Conservation (phyloP, 306 rosid genomes). For the Cyamopsis tetragonoloba region DNA sequence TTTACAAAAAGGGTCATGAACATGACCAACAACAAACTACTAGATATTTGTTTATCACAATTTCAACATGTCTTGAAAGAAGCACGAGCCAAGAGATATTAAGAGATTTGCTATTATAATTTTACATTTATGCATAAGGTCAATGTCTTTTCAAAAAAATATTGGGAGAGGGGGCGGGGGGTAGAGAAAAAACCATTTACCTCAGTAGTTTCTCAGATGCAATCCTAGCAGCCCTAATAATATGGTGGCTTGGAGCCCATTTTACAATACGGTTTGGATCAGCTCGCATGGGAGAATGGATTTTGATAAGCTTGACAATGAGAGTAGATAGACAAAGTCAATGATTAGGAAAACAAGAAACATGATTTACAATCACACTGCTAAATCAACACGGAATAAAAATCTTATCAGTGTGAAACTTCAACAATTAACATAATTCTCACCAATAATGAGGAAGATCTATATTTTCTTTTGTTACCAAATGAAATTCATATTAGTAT, state of each 20-base stretch:
- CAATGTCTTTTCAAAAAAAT: no score
- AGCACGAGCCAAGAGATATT: conserved; percentile 1
- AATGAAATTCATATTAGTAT: conserved; percentile 7
- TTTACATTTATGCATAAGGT: not conserved
- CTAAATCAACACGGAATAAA: not conserved
- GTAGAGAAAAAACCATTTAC: conserved; percentile 27
- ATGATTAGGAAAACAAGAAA: not conserved
- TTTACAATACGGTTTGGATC: conserved; percentile 78
- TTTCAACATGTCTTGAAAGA: conserved; percentile 15
- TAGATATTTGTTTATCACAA: not conserved
- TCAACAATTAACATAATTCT: not conserved
- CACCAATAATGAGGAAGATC: not conserved
- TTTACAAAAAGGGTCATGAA: not conserved
- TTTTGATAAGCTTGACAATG: conserved; percentile 75
- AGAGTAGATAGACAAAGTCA: conserved; percentile 23
- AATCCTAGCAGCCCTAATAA: conserved; percentile 64
- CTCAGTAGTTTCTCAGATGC: conserved; percentile 78
- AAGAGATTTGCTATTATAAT: not conserved
- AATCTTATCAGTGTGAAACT: conserved; percentile 5
- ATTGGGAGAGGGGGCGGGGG: not conserved
- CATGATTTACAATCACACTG: not conserved
- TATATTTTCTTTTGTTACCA: not conserved
- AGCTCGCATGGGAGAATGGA: conserved; percentile 95
- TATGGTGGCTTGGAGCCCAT: conserved; percentile 67
- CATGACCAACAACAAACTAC: conserved; percentile 15